Base-by-base conservation (phyloP, 176 grass and related monocot genomes). In the Leersia perrieri region DNA sequence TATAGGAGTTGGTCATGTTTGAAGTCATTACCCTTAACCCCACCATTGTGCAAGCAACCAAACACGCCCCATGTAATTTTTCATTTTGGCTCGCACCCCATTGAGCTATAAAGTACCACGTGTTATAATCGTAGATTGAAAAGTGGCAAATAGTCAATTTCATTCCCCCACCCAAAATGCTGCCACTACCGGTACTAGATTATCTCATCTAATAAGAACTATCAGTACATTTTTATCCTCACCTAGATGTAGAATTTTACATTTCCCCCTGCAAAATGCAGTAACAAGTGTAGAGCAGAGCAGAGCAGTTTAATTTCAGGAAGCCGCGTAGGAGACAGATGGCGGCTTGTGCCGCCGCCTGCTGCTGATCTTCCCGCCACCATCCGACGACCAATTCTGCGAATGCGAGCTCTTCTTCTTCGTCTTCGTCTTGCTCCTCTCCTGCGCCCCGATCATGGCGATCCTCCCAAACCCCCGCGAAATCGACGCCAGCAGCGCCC, bases 391-490 rank as follows among this genome's bases (percentile, higher is more conserved):
- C 53, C 53, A 10, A 13, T 49, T 9, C 47, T 51, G 53, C 22
- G 5, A n/a, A 18, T 58, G 53, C 3, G 86, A 58, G 73, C 53
- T 81, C 77, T 88, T 90, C 68, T 85, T 77, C 45, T 36, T 55
- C n/a, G 28, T 74, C 26, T 40, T 77, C 9, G 31, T 33, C 49
- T 40, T 9, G 66, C 66, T 6, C 63, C 77, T 0, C 65, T n/a
- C 66, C 20, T 53, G 49, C 15, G 69, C 23, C 0, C 82, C 88
- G 36, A 97, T 82, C 72, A 86, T 87, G 1, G 77, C 26, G 32
- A 97, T 93, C 33, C 94, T 83, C 15, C 91, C 91, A 3, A 97
- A 47, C 3, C 94, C 94, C n/a, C 70, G 58, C 3, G 94, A 97
- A 22, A 97, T 81, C 27, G 91, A 93, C 55, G 86, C 91, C 11